Base-by-base conservation (phyloP, 148 eudicot genomes). In the Talinum fruticosum region DNA sequence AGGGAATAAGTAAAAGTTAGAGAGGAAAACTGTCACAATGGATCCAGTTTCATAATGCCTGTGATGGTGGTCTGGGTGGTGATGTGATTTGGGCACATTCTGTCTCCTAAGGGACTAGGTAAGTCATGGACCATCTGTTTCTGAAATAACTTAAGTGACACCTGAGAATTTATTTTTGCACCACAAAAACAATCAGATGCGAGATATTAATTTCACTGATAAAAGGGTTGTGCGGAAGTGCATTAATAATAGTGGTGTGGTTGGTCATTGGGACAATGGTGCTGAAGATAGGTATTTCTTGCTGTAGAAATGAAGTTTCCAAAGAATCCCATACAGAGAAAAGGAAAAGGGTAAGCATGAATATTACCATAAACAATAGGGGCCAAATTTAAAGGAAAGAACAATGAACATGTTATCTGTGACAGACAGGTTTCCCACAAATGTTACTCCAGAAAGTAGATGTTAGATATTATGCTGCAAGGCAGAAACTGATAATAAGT, bases 1-100 rank as follows among this genome's bases (percentile, higher is more conserved):
- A 28, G 30, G 28, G n/a, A 28, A 26, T 16, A 65, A 34, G 30
- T 24, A 19, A 71, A 28, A 8, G 23, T 29, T 15, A 29, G 35
- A 61, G 45, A 67, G 59, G 35, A 18, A 16, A 23, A 70, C 80
- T 61, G 26, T 78, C 73, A 61, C 61, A 38, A 10, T 19, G 18
- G 30, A 69, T 57, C 28, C 70, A 12, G 18, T 47, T 29, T 23
- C 47, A 41, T n/a, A 41, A 28, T 62, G 26, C 64, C 29, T 8
- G 18, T 36, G 69, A 13, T 24, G 51, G 34, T 18, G 35, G 26
- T 68, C 35, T 18, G 23, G 38, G 5, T 32, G 8, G 16, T 26
- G 28, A 15, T 28, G 72, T 41, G 30, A 77, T 36, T 66, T 71
- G 23, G 23, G 32, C 73, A 38, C 45, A 18, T 44, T 30, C 28